phyloP scores from a whole-genome alignment of 306 rosid species.

The Neltuma alba region DNA sequence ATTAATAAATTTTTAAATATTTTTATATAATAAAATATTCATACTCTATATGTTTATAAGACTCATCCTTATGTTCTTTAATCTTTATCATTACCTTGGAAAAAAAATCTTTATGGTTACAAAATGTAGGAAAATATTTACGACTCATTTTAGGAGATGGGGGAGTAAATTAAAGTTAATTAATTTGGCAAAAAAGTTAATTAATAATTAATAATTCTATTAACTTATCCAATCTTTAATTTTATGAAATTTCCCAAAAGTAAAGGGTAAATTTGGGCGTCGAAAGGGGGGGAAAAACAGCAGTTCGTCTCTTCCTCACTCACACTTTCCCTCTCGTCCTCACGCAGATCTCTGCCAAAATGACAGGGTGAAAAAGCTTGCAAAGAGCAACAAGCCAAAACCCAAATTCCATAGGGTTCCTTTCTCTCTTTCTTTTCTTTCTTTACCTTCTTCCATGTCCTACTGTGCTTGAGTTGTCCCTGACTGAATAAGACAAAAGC shows the following conservation, averaged over 20 bases:
- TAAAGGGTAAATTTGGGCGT: not conserved
- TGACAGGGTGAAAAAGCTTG: constrained; percentile 41
- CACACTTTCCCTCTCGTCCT: constrained; percentile 25
- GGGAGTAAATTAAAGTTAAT: no score
- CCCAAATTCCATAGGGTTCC: constrained; percentile 12
- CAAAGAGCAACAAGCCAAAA: constrained; percentile 28
- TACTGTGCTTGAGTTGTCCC: constrained; percentile 43
- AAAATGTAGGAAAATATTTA: no score
- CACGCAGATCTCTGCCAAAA: constrained; percentile 41
- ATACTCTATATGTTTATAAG: no score
- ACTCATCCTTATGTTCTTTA: no score
- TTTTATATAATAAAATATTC: no score
- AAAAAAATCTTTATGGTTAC: no score
- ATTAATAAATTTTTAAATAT: no score
- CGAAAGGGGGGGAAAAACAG: constrained; percentile 10
- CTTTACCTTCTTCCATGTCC: constrained; percentile 46
- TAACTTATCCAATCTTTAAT: no score
- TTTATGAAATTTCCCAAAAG: not conserved
- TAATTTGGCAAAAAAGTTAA: no score
- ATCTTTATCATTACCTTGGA: no score
- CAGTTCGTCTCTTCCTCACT: constrained; percentile 36
- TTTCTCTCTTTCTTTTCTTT: not conserved
- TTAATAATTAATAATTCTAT: no score
- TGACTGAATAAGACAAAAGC: constrained; percentile 63
- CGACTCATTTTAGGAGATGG: no score